phyloP scores from a whole-genome alignment of 192 early-diverging fungal genomes.

The Coemansia sp. region DNA sequence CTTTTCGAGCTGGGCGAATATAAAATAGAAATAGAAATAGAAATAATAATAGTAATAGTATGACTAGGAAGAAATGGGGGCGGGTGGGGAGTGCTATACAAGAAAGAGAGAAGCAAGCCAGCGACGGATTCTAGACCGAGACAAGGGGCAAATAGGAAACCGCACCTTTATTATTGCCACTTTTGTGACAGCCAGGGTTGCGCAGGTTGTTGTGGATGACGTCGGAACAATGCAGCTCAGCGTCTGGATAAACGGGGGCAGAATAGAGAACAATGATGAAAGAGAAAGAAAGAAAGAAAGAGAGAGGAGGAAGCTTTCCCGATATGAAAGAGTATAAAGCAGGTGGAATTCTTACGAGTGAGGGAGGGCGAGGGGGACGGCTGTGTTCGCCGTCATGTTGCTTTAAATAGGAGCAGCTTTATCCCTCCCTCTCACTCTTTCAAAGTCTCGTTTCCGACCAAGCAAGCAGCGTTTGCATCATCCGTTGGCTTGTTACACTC shows the following conservation, averaged over 20 bases:
- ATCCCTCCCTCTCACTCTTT: no score
- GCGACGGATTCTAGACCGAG: slow-evolving; percentile 3
- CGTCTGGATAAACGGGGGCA: no score
- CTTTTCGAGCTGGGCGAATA: neutral
- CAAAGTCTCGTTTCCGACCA: no score
- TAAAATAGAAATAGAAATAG: neutral
- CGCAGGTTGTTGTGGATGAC: neutral
- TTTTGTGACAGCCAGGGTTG: neutral
- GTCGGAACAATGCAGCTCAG: neutral
- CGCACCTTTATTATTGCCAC: neutral
- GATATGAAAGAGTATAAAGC: slow-evolving; percentile 6
- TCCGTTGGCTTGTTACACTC: no score
- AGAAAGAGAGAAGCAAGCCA: neutral
- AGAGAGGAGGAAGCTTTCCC: neutral
- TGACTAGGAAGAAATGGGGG: neutral
- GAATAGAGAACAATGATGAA: neutral
- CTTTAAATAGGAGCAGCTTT: no score
- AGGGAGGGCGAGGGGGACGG: neutral
- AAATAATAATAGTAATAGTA: neutral
- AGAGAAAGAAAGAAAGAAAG: neutral
- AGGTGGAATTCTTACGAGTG: neutral
- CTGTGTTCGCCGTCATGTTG: no score
- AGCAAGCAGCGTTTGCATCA: no score
- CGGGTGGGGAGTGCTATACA: neutral
- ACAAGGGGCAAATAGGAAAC: slow-evolving; percentile 10